Evolutionary conservation across 2,329 filamentous ascomycete genomes (phyloP), one percentile per base, ranked within the genome.

Genomic region (Penicillium decumbens): DNA sequence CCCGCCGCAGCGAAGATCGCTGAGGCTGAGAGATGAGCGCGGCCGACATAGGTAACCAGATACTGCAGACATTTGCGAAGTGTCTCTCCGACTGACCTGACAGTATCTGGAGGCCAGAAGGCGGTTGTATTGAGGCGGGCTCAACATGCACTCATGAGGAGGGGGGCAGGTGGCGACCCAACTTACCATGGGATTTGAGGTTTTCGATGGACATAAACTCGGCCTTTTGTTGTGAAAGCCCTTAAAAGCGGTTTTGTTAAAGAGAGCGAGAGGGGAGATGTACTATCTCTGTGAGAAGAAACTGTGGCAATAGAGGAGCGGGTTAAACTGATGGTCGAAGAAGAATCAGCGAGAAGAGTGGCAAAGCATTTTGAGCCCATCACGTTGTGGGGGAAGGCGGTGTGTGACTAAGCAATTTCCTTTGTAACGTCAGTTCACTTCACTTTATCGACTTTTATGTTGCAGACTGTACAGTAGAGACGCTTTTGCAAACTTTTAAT

Each of bases 121-220:
- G 20, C 18, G 10, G 12, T 43, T 33, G 43, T 40, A 35, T 35
- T 39, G 37, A 23, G 38, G 40, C n/a, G 40, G 33, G 7, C 20
- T 39, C 33, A 28, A 47, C 38, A 55, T 38, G 46, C 47, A 49
- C 47, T 20, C 40, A 45, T 18, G 15, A 18, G 25, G 37, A 40
- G 51, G 53, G 49, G 54, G 60, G 64, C 63, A 56, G 59, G 53
- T 63, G 64, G 59, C 60, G 58, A 64, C 53, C 41, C 33, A 49
- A 80, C 88, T 72, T 78, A 93, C 88, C 88, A 85, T 89, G 89
- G 81, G 86, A 85, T 84, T 93, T 93, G 79, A 95, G 87, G 83
- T 95, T 95, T 90, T 93, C 88, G 88, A 93, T 93, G 84, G 89
- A 93, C 89, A 93, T 93, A 91, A 89, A 91, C 86, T 87, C 85